Base-by-base conservation (phyloP, 495 filamentous ascomycete species). In the Mycothermus thermophilus region DNA sequence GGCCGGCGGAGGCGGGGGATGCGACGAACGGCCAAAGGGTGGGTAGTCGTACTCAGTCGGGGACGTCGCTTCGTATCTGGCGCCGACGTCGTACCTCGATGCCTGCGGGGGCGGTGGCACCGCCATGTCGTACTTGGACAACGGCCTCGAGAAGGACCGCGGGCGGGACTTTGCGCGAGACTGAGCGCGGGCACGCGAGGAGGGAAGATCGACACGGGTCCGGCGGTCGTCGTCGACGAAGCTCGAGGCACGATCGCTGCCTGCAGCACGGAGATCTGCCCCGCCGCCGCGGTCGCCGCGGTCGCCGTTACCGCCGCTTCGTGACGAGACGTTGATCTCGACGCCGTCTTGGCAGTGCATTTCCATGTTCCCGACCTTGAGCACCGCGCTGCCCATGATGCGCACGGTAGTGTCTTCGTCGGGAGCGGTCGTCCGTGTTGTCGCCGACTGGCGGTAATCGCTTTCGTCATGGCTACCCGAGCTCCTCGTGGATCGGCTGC, bases 381-480 rank as follows among this genome's bases (percentile, higher is more conserved):
- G 57, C 11, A 58, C 51, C 13, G 62, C 52, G 30, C 47, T 61
- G 3, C 65, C 66, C 22, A 63, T 59, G 25, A 72, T 59, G 26
- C 63, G 63, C 46, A 72, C 69, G 8, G 68, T 73, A 18, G 70
- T 55, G 41, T 70, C 66, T 28, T 73, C 66, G 33, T 67, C 63
- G 27, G 58, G 50, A 30, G 44, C 48, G 10, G 66, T 73, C n/a
- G 65, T 73, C 16, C 65, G 60, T 7, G 67, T 70, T 7, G 69
- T 69, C 1, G 63, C 63, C 13, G 67, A 71, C 34, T 65, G 63
- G 36, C 58, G 60, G 43, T 65, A 71, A 15, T 73, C 69, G 46
- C 67, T 72, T 41, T 73, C 69, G 43, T 73, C 69, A 37, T 59
- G 66, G 41, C 67, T 72, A 5, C 43, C 62, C 27, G 56, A 69